Conservation (phyloP, 331 rosid genomes). For the Stylosanthes scabra region DNA sequence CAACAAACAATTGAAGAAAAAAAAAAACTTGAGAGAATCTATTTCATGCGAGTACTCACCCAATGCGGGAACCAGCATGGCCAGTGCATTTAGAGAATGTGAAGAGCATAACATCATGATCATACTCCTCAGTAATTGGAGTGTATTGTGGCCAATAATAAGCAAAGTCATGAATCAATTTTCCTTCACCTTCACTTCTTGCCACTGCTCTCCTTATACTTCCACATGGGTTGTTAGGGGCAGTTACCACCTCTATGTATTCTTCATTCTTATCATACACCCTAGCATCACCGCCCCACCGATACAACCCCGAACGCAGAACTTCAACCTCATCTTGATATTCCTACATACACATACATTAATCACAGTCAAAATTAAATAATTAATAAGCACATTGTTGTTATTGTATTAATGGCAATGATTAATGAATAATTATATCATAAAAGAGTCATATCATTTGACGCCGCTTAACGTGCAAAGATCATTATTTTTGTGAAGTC, state of each 20-base stretch:
- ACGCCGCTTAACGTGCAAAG: neutral
- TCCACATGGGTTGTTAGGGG: constrained; percentile 91
- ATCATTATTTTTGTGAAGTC: neutral
- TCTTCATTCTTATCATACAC: constrained; percentile 52
- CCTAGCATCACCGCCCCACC: constrained; percentile 80
- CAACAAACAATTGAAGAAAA: no score
- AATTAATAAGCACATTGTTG: no score
- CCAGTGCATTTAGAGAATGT: constrained; percentile 92
- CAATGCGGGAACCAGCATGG: constrained; percentile 90
- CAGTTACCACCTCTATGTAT: constrained; percentile 72
- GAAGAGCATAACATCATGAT: constrained; percentile 77
- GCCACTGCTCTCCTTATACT: constrained; percentile 50
- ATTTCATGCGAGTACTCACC: constrained; percentile 45
- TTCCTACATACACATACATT: constrained; percentile 38
- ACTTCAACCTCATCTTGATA: constrained; percentile 53
- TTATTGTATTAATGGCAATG: no score
- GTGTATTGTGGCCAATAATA: constrained; percentile 95
- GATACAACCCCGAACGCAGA: constrained; percentile 58
- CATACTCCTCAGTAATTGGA: constrained; percentile 57
- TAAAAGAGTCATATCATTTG: neutral
- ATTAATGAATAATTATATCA: no score
- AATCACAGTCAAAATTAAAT: no score
- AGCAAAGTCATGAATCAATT: constrained; percentile 70
- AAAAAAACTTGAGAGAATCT: no score
- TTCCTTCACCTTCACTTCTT: constrained; percentile 44